These are phyloP conservation scores for Neofusicoccum laricinum DNA, from an alignment of 2,329 filamentous ascomycete genomes.

Conservation along the genomic window DNA sequence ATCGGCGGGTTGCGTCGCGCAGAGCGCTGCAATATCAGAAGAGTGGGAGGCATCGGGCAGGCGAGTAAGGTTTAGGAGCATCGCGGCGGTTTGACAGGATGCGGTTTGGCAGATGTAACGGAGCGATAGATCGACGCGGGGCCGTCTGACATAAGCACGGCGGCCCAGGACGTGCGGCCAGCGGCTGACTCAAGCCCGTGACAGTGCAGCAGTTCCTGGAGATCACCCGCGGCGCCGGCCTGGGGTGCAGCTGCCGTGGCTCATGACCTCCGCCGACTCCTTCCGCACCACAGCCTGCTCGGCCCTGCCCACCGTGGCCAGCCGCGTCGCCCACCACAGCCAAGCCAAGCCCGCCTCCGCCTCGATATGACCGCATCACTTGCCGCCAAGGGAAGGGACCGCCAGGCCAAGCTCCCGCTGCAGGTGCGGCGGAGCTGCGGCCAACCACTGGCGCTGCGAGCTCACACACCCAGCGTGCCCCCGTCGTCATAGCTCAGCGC, in stretches of 20 bases:
- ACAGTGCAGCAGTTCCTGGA: background rate
- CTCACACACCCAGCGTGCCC: background rate
- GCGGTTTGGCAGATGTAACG: too few relatives aligned
- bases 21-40: too few relatives aligned
- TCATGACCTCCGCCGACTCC: background rate
- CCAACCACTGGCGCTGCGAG: background rate
- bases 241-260: background rate
- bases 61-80: too few relatives aligned
- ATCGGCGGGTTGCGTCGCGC: background rate
- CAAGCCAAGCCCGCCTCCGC: background rate
- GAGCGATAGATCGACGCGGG: too few relatives aligned
- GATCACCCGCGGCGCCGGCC: conserved; percentile 1
- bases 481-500: background rate
- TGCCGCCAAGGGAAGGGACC: background rate
- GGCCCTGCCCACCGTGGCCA: background rate
- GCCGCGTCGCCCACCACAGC: background rate
- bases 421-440: background rate
- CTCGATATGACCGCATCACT: background rate
- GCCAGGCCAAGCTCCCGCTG: background rate
- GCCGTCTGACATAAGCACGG: too few relatives aligned
- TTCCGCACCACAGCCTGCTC: background rate
- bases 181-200: background rate
- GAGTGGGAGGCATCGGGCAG: too few relatives aligned
- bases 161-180: too few relatives aligned
- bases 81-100: too few relatives aligned